Evolutionary conservation across 352 stramenopile genomes (phyloP).

Genomic region (Phytophthora sansomeana): DNA sequence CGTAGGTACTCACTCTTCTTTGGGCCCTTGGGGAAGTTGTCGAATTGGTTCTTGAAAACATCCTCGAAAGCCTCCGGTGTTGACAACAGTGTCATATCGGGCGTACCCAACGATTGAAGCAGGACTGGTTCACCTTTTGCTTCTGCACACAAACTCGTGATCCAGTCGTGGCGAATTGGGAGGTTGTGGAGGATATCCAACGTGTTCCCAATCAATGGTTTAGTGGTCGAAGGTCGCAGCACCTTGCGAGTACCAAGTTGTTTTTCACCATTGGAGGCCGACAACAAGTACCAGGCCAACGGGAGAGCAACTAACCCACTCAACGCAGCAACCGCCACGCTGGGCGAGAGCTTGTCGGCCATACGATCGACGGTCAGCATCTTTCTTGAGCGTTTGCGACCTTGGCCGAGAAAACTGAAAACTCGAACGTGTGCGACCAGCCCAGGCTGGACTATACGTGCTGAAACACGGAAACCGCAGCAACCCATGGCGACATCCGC

Average conservation of each 20-base stretch:
- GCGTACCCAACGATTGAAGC: slow-evolving; percentile 39
- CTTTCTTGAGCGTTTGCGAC: slow-evolving; percentile 22
- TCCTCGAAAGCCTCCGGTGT: slow-evolving; percentile 57
- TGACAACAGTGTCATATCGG: slow-evolving; percentile 46
- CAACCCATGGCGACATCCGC: slow-evolving; percentile 12
- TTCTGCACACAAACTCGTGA: slow-evolving; percentile 35
- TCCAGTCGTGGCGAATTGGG: slow-evolving; percentile 54
- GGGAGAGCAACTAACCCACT: slow-evolving; percentile 31
- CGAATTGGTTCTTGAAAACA: slow-evolving; percentile 72
- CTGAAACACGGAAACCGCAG: slow-evolving; percentile 11
- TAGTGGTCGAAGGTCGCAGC: slow-evolving; percentile 26
- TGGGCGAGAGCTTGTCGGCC: slow-evolving; percentile 29
- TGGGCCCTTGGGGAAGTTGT: slow-evolving; percentile 71
- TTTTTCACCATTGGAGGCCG: slow-evolving; percentile 3
- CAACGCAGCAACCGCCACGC: slow-evolving; percentile 15
- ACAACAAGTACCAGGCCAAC: slow-evolving; percentile 23
- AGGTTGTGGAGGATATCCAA: slow-evolving; percentile 43
- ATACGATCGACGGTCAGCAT: slow-evolving; percentile 35
- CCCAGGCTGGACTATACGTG: slow-evolving; percentile 7
- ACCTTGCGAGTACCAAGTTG: slow-evolving; percentile 23
- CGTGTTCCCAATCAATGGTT: slow-evolving; percentile 49
- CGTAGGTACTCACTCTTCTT: slow-evolving; percentile 40
- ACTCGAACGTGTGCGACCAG: not conserved
- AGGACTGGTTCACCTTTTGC: slow-evolving; percentile 45
- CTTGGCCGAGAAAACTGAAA: slow-evolving; percentile 5